Percentiles rank a stretch among this genome's conserved stretches.
These are phyloP conservation scores for Gelatoporia subvermispora DNA, from an alignment of 768 basidiomycete genomes.

Conservation along the genomic window DNA sequence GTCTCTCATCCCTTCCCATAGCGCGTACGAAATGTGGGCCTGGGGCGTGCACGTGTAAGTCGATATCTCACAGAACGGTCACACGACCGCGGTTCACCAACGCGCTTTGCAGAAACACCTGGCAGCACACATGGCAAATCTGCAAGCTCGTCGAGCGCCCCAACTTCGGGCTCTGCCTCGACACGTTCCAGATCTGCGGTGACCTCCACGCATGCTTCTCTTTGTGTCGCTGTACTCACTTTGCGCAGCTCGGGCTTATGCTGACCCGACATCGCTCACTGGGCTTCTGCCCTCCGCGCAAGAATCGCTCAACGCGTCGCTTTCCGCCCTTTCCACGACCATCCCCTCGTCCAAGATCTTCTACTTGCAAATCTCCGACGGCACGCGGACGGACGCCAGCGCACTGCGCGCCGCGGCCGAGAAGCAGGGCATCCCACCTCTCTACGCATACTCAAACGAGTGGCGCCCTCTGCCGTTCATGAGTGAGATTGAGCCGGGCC, in stretches of 20 bases:
- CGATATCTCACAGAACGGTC: neutral
- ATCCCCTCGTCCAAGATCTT: constrained; percentile 23
- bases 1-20: constrained; percentile 1
- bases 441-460: constrained; percentile 26
- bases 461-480: constrained; percentile 25
- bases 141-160: constrained; percentile 24
- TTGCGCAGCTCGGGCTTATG: constrained; percentile 21
- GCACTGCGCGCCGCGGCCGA: constrained; percentile 12
- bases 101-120: constrained; percentile 19
- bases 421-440: constrained; percentile 18
- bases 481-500: constrained; percentile 12
- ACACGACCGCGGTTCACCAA: neutral
- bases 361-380: constrained; percentile 30
- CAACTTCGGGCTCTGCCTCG: constrained; percentile 28
- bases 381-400: constrained; percentile 14
- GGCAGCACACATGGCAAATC: constrained; percentile 27
- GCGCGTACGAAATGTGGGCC: constrained; percentile 30
- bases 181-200: constrained; percentile 29
- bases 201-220: constrained; percentile 1
- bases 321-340: constrained; percentile 16
- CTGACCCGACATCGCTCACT: constrained; percentile 16
- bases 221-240: neutral
- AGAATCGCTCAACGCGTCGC: constrained; percentile 13
- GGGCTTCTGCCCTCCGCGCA: constrained; percentile 12
- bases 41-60: constrained; percentile 27